Base-by-base conservation (phyloP, 495 filamentous ascomycete species). In the Xylaria sp. region DNA sequence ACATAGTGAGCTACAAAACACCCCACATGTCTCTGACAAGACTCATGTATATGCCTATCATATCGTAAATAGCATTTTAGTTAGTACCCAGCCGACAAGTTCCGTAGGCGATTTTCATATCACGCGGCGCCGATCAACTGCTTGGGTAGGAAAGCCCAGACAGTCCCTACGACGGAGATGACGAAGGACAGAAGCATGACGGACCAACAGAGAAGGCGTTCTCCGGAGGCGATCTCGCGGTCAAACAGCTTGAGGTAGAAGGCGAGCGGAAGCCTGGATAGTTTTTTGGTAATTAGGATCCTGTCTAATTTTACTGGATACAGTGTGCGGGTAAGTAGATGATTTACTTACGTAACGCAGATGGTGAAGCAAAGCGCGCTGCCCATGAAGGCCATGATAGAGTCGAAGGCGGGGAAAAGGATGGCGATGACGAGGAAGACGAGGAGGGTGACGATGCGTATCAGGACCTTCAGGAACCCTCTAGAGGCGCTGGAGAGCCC, bases 171-270 rank as follows among this genome's bases (percentile, higher is more conserved):
- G 46, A 89, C 71, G 17, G 92, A 95, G 78, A 98, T 77, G 40
- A 90, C 75, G 8, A 87, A 84, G 35, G 91, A 94, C 48, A 92
- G 71, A 8, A 88, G 80, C 74, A 97, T 91, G 77, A 97, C 78
- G 69, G 84, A 77, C 85, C 89, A 94, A 75, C 91, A 88, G 35
- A 93, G 73, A 3, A 88, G 77, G 70, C 88, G 88, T 77, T 97
- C 93, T 50, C 78, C 74, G 5, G 77, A 75, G n/a, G 83, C 80
- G 61, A 99, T 89, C 74, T 97, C 90, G 33, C 89, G 84, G n/a
- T 90, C 90, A 79, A 97, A 99, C 29, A 99, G 90, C 83, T 95
- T 97, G 67, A 99, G 82, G 77, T 99, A 93, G 76, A 99, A 99
- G 26, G 93, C 86, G 33, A 97, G 79, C 4, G 96, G 96, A 71